These are phyloP conservation scores for Podospora comata DNA, from an alignment of 495 filamentous ascomycete species.

Conservation along the genomic window DNA sequence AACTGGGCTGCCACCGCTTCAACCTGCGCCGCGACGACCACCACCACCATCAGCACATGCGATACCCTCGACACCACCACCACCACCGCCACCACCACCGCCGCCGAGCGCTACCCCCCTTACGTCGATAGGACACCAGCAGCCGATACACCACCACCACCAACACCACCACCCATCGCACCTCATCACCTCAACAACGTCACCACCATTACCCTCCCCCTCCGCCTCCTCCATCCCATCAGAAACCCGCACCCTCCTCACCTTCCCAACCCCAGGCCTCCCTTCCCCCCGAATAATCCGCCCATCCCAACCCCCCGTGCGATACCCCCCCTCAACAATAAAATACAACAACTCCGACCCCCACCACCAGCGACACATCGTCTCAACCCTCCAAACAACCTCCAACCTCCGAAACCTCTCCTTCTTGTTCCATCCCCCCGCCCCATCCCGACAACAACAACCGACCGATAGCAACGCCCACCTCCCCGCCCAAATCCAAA, in stretches of 20 bases:
- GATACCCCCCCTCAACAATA: neutral
- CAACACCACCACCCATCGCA: neutral
- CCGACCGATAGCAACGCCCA: neutral
- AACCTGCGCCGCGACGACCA: neutral
- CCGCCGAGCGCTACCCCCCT: neutral
- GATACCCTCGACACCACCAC: neutral
- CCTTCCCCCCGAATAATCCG: slow-evolving; percentile 22
- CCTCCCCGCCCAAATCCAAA: slow-evolving; percentile 14
- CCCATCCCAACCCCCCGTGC: slow-evolving; percentile 11
- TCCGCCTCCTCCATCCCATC: neutral
- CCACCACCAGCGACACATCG: neutral
- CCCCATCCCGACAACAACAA: neutral
- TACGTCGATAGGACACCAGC: neutral
- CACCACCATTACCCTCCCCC: neutral
- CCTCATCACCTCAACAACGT: neutral
- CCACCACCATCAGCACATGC: neutral
- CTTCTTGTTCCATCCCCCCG: neutral
- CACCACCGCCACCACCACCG: no score
- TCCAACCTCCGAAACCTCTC: neutral
- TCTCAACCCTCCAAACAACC: slow-evolving; percentile 5
- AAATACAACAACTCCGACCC: neutral
- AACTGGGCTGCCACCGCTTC: neutral
- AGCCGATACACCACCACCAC: neutral
- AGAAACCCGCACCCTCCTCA: slow-evolving; percentile 24
- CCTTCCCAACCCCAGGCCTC: slow-evolving; percentile 28